Evolutionary conservation across 371 early-diverging fungal species (phyloP).

Genomic region (Mortierella sp.): DNA sequence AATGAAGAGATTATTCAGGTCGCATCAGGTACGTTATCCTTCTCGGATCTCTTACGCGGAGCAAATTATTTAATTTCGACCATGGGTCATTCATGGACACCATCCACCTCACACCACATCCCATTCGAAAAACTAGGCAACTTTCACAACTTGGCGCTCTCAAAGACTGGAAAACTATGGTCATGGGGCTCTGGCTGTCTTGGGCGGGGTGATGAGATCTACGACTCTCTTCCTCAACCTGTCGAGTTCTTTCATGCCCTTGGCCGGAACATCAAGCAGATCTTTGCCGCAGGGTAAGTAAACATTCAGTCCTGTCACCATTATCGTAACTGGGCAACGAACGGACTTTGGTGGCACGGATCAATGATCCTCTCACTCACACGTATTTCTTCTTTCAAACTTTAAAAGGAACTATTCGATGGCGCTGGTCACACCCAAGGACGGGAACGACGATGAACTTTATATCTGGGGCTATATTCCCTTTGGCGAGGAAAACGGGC

Average conservation of each 20-base stretch:
- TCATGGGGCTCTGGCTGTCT: conserved; percentile 58
- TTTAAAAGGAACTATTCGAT: conserved; percentile 45
- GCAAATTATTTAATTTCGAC: neutral
- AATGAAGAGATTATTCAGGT: conserved; percentile 54
- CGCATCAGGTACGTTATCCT: conserved; percentile 37
- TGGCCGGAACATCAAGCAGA: conserved; percentile 45
- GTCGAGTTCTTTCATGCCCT: conserved; percentile 56
- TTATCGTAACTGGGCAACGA: neutral
- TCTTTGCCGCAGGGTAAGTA: conserved; percentile 53
- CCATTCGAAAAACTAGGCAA: conserved; percentile 18
- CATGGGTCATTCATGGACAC: neutral
- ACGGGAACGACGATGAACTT: conserved; percentile 50
- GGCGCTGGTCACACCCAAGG: conserved; percentile 45
- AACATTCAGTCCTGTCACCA: neutral
- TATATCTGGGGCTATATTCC: conserved; percentile 58
- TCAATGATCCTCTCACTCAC: neutral
- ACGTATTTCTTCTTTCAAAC: neutral
- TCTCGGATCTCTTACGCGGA: neutral
- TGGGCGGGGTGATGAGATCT: conserved; percentile 55
- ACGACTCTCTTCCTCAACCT: conserved; percentile 55
- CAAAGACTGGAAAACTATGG: conserved; percentile 54
- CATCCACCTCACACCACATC: neutral
- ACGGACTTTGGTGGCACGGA: neutral
- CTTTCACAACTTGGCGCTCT: conserved; percentile 55
- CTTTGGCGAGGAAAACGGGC: conserved; percentile 45